These are phyloP conservation scores for Alternaria sp. DNA, from an alignment of 2,329 filamentous ascomycete species.

Conservation along the genomic window DNA sequence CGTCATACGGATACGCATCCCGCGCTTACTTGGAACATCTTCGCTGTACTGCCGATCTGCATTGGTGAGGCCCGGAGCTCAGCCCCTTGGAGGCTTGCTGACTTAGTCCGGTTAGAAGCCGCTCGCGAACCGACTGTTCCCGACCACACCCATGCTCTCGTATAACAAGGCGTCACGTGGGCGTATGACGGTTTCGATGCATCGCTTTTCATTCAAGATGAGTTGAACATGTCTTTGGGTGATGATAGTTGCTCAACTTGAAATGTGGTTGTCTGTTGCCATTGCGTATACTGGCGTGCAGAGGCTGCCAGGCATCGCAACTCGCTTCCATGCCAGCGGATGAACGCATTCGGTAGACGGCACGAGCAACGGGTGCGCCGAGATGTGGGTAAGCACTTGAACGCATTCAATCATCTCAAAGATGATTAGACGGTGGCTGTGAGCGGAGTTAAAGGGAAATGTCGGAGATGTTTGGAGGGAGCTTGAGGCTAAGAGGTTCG, in stretches of 20 bases:
- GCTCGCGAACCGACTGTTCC: slow-evolving; percentile 22
- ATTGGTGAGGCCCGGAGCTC: slow-evolving; percentile 25
- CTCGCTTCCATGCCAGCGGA: slow-evolving; percentile 39
- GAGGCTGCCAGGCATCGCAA: slow-evolving; percentile 44
- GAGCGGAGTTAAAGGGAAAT: slow-evolving; percentile 32
- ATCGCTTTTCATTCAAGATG: neutral
- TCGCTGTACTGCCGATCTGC: slow-evolving; percentile 34
- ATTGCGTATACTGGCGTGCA: slow-evolving; percentile 11
- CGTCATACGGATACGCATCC: slow-evolving; percentile 37
- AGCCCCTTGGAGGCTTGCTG: slow-evolving; percentile 31
- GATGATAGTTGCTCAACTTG: neutral
- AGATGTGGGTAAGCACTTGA: slow-evolving; percentile 26
- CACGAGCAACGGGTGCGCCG: slow-evolving; percentile 27
- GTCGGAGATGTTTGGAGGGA: slow-evolving; percentile 29
- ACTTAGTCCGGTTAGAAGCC: slow-evolving; percentile 24
- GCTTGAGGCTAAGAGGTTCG: slow-evolving; percentile 27
- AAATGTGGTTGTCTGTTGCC: slow-evolving; percentile 21
- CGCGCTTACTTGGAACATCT: slow-evolving; percentile 31
- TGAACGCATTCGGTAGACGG: slow-evolving; percentile 27
- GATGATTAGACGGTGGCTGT: slow-evolving; percentile 43
- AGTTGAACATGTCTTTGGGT: slow-evolving; percentile 10
- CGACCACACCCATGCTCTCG: slow-evolving; percentile 15
- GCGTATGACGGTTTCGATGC: neutral
- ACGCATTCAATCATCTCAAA: slow-evolving; percentile 24
- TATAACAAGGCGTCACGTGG: slow-evolving; percentile 2